Conservation (phyloP, 75 land plant species). For the Cupressus sempervirens region DNA sequence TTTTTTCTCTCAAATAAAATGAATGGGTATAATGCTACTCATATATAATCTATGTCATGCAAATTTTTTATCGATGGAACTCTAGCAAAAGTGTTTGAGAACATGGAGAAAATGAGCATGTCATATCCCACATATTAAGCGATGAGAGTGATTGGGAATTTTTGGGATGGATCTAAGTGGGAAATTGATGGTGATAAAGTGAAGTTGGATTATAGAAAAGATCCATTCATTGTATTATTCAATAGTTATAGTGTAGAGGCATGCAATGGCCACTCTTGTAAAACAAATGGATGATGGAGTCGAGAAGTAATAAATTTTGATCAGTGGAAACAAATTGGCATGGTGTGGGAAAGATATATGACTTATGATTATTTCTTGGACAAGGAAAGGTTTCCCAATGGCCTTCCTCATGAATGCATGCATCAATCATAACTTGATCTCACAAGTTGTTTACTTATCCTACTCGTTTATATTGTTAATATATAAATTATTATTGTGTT, state of each 20-base stretch:
- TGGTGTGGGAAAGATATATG: conserved; percentile 26
- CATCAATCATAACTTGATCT: background rate
- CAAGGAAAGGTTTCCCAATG: too few relatives aligned
- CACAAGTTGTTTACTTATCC: too few relatives aligned
- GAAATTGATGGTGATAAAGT: conserved; percentile 36
- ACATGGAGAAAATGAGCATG: conserved; percentile 21
- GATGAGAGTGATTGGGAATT: conserved; percentile 6
- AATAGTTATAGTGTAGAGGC: background rate
- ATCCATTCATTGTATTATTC: conserved; percentile 45
- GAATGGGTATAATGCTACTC: too few relatives aligned
- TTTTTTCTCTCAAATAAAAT: too few relatives aligned
- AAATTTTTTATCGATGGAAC: conserved; percentile 11
- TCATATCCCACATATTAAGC: conserved; percentile 2
- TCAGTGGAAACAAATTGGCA: conserved; percentile 9
- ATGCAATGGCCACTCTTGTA: background rate
- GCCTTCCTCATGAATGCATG: conserved; percentile 22
- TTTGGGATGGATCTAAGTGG: conserved; percentile 46
- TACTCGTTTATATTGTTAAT: too few relatives aligned
- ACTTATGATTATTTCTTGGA: too few relatives aligned
- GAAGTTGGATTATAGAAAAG: conserved; percentile 40
- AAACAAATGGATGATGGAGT: background rate
- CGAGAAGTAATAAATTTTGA: conserved; percentile 8
- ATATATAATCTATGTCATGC: background rate
- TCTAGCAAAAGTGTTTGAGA: conserved; percentile 25
- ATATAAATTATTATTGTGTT: too few relatives aligned